Base-by-base conservation (phyloP, 306 rosid species). In the Lablab purpureus region DNA sequence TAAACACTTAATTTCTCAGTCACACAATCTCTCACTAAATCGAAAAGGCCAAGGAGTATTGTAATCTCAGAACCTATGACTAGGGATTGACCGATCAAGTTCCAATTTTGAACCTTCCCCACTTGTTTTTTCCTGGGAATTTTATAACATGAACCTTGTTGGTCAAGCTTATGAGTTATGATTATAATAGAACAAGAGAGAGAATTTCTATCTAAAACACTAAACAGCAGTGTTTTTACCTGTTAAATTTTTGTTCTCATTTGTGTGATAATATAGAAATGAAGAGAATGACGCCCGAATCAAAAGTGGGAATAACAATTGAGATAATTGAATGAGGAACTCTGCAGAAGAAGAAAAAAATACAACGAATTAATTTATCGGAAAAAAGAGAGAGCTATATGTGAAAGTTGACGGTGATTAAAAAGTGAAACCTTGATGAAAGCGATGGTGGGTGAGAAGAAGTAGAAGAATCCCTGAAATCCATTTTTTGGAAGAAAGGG, bases 401-500 rank as follows among this genome's bases (percentile, higher is more conserved):
- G 23, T 36, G 67, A 77, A 27, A 18, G 27, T 6, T 4, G 52
- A 66, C 32, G 67, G 4, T 12, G 19, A 56, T 21, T 55, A 17
- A 66, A 47, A 62, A 80, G 10, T 55, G 63, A 60, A 75, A 85
- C 94, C 94, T 89, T 70, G 81, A 66, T 10, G 79, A 70, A 30
- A 84, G 72, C 62, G 78, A 76, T 12, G 63, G 74, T 47, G 52
- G 58, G 47, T 10, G 75, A 80, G 17, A 73, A 85, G 72, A 73
- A 85, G 72, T 41, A 41, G 5, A 41, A 41, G 4, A 37, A 9
- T 37, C n/a, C 36, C 30, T 68, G 71, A 18, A 76, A 55, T 76
- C 77, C 92, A 84, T 89, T 74, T 32, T 85, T 49, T 43, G 54
- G 30, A 70, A 55, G 49, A 56, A 78, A 62, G 89, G 91, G 81